A percentile compares a stretch with the other conserved stretches of the same genome.
Conservation (phyloP, 495 filamentous ascomycete genomes). For the Cladorrhinum samala region DNA sequence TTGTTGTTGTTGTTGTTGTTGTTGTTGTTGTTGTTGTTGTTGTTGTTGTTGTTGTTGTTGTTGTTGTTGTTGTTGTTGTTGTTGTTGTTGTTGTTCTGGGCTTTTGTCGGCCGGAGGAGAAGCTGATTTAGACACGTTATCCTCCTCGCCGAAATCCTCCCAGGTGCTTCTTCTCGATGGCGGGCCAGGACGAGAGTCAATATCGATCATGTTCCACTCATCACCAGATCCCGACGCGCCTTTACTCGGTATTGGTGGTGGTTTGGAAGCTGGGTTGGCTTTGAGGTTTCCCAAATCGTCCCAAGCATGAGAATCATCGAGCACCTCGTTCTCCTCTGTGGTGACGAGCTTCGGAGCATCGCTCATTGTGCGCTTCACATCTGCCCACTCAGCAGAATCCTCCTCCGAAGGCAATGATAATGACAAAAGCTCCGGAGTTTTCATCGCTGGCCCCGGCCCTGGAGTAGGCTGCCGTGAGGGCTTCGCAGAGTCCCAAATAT, state of each 20-base stretch:
- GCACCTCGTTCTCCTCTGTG: slow-evolving; percentile 20
- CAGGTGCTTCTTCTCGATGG: slow-evolving; percentile 32
- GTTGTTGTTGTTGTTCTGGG: slow-evolving; percentile 5
- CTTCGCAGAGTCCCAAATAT: slow-evolving; percentile 33
- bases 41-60: slow-evolving; percentile 23
- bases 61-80: slow-evolving; percentile 27
- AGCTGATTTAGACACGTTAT: slow-evolving; percentile 18
- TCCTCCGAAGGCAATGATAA: slow-evolving; percentile 28
- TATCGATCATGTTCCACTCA: slow-evolving; percentile 45
- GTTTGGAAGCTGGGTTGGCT: slow-evolving; percentile 24
- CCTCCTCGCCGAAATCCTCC: slow-evolving; percentile 33
- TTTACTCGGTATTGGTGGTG: slow-evolving; percentile 11
- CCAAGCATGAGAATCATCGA: slow-evolving; percentile 41
- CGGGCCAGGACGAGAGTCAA: slow-evolving; percentile 30
- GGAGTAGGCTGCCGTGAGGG: slow-evolving; percentile 27
- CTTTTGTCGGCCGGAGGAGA: neutral
- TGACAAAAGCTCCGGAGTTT: slow-evolving; percentile 24
- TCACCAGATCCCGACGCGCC: slow-evolving; percentile 27
- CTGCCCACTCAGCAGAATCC: slow-evolving; percentile 31
- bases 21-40: slow-evolving; percentile 35
- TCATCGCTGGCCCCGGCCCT: slow-evolving; percentile 14
- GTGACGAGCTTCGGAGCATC: slow-evolving; percentile 12
- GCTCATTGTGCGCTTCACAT: slow-evolving; percentile 12
- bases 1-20: slow-evolving; percentile 25
- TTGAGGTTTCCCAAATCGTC: slow-evolving; percentile 32